Conservation (phyloP, 73 alveolate genomes). For the Breviolum minutum region DNA sequence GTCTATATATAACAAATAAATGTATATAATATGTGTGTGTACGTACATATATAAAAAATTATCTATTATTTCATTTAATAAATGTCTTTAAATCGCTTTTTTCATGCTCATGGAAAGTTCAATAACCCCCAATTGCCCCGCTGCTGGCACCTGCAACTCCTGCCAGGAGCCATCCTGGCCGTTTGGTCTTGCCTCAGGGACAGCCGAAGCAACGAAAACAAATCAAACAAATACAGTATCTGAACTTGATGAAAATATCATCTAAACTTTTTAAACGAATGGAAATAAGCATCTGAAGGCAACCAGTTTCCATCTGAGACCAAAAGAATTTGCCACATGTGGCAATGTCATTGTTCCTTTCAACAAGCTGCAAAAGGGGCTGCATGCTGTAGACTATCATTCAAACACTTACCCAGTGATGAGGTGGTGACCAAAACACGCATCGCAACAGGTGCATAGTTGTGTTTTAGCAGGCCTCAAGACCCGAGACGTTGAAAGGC, state of each 20-base stretch:
- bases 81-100: no score
- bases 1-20: no score
- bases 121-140: neutral
- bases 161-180: slow-evolving; percentile 17
- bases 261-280: no score
- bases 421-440: slow-evolving; percentile 32
- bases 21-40: no score
- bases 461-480: slow-evolving; percentile 57
- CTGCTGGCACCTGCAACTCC: neutral
- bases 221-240: no score
- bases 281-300: no score
- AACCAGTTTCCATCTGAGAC: neutral
- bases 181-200: slow-evolving; percentile 2
- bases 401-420: neutral
- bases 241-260: neutral
- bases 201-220: neutral
- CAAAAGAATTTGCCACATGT: neutral
- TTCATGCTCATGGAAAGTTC: no score
- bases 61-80: no score
- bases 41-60: no score
- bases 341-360: neutral
- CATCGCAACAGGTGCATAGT: slow-evolving; percentile 46
- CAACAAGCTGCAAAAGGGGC: neutral
- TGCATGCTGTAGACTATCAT: neutral
- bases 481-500: no score